phyloP scores from a whole-genome alignment of 345 rosid genomes.

The Eucalyptus regnans region DNA sequence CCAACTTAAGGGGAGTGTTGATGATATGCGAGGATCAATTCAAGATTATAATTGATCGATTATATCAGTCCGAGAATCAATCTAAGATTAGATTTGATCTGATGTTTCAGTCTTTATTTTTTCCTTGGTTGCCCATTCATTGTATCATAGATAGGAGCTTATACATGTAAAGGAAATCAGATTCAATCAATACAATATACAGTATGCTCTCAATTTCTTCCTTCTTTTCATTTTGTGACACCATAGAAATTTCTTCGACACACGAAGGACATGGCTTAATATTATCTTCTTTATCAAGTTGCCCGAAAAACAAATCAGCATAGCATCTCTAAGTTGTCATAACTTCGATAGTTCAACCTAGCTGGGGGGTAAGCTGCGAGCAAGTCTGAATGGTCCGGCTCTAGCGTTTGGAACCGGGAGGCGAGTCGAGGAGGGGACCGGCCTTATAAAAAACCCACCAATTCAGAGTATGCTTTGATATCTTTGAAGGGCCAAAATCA shows the following conservation, averaged over 20 bases:
- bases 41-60: not conserved
- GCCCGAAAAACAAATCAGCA: not conserved
- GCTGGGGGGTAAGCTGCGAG: not conserved
- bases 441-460: not conserved
- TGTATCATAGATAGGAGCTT: not conserved
- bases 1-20: fast-evolving
- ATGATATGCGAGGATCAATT: too few species aligned
- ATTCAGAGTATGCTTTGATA: not conserved
- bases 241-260: not conserved
- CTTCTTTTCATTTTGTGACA: not conserved
- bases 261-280: not conserved
- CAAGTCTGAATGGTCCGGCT: not conserved
- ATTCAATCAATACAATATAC: not conserved
- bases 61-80: fast-evolving
- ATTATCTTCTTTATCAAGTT: not conserved
- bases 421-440: too few species aligned
- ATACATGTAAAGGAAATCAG: not conserved
- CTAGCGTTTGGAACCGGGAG: too few species aligned
- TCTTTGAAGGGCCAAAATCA: not conserved
- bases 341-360: not conserved
- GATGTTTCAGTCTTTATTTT: not conserved
- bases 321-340: not conserved
- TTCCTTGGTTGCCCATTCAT: not conserved
- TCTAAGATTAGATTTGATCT: not conserved
- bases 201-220: not conserved